Evolutionary conservation across 2,329 filamentous ascomycete species (phyloP).

Genomic region (Beauveria bassiana): DNA sequence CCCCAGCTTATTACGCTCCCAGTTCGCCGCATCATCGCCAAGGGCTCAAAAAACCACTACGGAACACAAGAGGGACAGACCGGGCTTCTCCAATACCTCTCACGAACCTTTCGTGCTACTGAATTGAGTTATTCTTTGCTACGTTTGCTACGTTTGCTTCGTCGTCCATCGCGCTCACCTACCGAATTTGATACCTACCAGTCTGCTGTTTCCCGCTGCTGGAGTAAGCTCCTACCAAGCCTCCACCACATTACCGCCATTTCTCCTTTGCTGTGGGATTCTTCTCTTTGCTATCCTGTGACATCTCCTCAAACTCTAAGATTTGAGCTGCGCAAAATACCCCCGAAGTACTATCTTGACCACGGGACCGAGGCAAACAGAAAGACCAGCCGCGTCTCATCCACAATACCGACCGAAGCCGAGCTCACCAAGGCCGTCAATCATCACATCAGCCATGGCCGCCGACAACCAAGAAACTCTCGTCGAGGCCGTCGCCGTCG

Average conservation of each 20-base stretch:
- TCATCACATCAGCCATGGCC: slow-evolving; percentile 19
- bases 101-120: not conserved
- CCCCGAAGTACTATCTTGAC: not conserved
- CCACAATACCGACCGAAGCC: not conserved
- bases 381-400: not conserved
- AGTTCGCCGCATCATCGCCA: not conserved
- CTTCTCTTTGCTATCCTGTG: not conserved
- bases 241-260: not conserved
- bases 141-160: not conserved
- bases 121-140: not conserved
- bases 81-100: not conserved
- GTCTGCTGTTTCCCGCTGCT: too few species aligned
- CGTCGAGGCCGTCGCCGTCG: slow-evolving; percentile 15
- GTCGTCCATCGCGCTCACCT: not conserved
- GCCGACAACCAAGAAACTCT: slow-evolving; percentile 19
- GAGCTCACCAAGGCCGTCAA: not conserved
- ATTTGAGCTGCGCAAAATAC: not conserved
- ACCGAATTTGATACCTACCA: not conserved
- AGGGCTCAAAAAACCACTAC: not conserved
- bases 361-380: not conserved
- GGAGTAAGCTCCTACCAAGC: too few species aligned
- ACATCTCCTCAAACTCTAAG: not conserved
- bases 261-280: not conserved
- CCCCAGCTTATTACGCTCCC: not conserved
- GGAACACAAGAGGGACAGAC: not conserved